Conservation (phyloP, 768 basidiomycete species). For the Floccularia luteovirens region DNA sequence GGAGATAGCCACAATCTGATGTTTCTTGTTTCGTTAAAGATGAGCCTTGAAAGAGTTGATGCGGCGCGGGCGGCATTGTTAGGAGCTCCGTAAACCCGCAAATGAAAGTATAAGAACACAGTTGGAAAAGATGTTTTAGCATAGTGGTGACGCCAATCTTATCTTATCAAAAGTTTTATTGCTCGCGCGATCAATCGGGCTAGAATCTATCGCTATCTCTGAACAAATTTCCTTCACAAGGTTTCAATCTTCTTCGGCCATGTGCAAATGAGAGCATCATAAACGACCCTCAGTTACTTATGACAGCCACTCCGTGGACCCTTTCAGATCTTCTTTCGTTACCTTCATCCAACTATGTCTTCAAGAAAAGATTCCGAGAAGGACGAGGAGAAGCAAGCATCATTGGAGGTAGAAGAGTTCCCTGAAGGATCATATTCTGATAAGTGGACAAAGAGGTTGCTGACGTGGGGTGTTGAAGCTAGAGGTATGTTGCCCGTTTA, state of each 20-base stretch:
- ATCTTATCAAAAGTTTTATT: too few relatives aligned
- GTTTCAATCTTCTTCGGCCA: too few relatives aligned
- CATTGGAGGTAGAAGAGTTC: background rate
- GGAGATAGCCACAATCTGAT: slow-evolving; percentile 17
- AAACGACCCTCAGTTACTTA: too few relatives aligned
- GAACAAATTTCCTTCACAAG: too few relatives aligned
- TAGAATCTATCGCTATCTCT: too few relatives aligned
- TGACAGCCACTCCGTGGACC: too few relatives aligned
- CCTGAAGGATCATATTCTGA: slow-evolving; percentile 1
- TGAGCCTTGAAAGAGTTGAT: slow-evolving; percentile 43
- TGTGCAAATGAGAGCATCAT: too few relatives aligned
- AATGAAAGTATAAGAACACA: too few relatives aligned
- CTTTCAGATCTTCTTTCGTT: too few relatives aligned
- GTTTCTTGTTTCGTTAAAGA: slow-evolving; percentile 36
- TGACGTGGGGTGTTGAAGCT: slow-evolving; percentile 20
- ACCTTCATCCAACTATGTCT: background rate
- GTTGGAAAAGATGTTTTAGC: too few relatives aligned
- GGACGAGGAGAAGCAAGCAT: background rate
- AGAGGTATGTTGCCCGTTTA: slow-evolving; percentile 16
- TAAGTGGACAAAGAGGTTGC: slow-evolving; percentile 6
- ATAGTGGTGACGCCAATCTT: too few relatives aligned
- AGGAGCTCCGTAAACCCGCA: background rate
- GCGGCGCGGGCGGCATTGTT: slow-evolving; percentile 16
- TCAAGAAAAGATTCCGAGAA: background rate
- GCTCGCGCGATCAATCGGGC: too few relatives aligned